Conservation (phyloP, 805 yeast species). For the Ascoidea rubescens region DNA sequence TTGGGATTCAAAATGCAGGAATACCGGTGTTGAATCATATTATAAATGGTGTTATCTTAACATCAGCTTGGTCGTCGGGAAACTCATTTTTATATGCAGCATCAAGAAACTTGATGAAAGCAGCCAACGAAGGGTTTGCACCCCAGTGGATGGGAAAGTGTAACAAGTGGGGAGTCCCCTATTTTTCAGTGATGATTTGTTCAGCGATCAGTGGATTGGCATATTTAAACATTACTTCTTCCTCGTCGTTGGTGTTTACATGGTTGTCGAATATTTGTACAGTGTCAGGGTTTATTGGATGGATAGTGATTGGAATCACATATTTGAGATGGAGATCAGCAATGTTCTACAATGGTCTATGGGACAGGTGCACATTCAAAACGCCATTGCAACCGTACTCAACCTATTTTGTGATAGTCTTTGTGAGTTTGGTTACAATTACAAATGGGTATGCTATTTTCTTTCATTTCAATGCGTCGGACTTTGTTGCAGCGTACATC, state of each 20-base stretch:
- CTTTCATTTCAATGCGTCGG: conserved; percentile 23
- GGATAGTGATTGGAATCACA: conserved; percentile 52
- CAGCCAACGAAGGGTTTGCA: conserved; percentile 48
- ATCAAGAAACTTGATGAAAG: conserved; percentile 36
- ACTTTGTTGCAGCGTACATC: conserved; percentile 59
- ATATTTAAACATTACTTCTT: conserved; percentile 37
- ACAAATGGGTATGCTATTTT: conserved; percentile 66
- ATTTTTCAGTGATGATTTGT: conserved; percentile 34
- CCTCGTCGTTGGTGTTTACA: conserved; percentile 39
- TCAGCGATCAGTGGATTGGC: conserved; percentile 52
- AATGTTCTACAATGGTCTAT: no score
- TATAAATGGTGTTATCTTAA: conserved; percentile 48
- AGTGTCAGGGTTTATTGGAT: conserved; percentile 60
- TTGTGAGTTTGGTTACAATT: conserved; percentile 36
- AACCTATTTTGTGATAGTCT: conserved; percentile 36
- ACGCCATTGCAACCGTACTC: conserved; percentile 36
- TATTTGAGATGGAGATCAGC: conserved; percentile 55
- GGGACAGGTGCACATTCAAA: no score
- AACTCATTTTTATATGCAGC: conserved; percentile 40
- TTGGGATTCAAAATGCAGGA: conserved; percentile 42
- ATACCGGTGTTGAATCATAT: conserved; percentile 41
- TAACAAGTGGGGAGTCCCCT: conserved; percentile 2
- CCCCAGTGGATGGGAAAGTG: conserved; percentile 22
- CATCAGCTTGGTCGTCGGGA: conserved; percentile 46
- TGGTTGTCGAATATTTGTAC: conserved; percentile 68